Percentiles rank a stretch among this genome's conserved stretches.
Conservation (phyloP, 2,329 filamentous ascomycete genomes). For the Clonostachys byssicola region DNA sequence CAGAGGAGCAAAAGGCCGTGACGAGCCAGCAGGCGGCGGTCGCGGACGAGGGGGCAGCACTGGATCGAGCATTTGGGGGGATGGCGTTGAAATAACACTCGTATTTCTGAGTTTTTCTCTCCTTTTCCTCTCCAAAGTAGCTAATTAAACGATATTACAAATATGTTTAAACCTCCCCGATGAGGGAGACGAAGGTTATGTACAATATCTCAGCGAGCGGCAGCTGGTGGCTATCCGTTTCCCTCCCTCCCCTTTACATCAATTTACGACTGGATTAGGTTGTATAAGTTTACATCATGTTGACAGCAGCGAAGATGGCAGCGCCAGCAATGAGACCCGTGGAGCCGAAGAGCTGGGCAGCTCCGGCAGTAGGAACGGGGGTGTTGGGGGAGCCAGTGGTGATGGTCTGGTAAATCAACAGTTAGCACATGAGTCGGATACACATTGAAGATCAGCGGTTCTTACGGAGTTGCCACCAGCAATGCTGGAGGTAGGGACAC, state of each 20-base stretch:
- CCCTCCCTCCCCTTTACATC: too few relatives aligned
- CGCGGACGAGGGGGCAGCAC: conserved; percentile 46
- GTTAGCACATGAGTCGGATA: not conserved
- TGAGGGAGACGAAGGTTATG: too few relatives aligned
- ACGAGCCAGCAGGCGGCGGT: conserved; percentile 9
- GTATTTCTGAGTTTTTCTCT: not conserved
- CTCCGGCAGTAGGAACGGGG: conserved; percentile 2
- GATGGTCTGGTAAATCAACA: not conserved
- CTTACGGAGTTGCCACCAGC: conserved; percentile 5
- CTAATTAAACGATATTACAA: too few relatives aligned
- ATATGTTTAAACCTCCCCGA: too few relatives aligned
- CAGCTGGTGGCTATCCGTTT: too few relatives aligned
- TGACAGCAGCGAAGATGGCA: conserved; percentile 3
- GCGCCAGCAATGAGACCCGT: conserved; percentile 5
- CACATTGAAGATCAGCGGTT: not conserved
- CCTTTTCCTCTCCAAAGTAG: too few relatives aligned
- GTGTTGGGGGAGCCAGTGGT: conserved; percentile 1
- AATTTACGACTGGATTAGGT: too few relatives aligned
- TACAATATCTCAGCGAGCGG: too few relatives aligned
- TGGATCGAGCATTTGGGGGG: conserved; percentile 54
- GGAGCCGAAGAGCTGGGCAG: conserved; percentile 2
- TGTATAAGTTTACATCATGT: conserved; percentile 8
- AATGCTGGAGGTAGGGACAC: not conserved
- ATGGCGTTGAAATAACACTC: conserved; percentile 26
- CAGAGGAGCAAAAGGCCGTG: conserved; percentile 16